Evolutionary conservation across 2,329 filamentous ascomycete genomes (phyloP).

Genomic region (Fusarium pseudocircinatum): DNA sequence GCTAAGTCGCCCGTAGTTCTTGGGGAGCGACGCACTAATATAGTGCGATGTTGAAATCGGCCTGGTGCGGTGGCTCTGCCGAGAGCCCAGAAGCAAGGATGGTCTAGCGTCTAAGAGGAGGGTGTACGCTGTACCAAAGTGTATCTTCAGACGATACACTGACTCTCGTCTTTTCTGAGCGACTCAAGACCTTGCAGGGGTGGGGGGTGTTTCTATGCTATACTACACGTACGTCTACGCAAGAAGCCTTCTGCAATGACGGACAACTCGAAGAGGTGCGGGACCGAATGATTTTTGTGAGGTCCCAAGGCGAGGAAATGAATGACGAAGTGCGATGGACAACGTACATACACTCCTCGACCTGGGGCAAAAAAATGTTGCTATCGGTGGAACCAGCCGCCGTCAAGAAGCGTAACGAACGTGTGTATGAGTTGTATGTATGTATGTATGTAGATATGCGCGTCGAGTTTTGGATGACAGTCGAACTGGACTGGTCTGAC

Average conservation of each 20-base stretch:
- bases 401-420: slow-evolving; percentile 8
- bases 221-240: slow-evolving; percentile 23
- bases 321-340: slow-evolving; percentile 45
- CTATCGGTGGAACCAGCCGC: slow-evolving; percentile 35
- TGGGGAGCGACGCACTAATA: slow-evolving; percentile 54
- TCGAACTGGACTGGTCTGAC: slow-evolving; percentile 6
- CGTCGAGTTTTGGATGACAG: slow-evolving; percentile 25
- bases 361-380: slow-evolving; percentile 26
- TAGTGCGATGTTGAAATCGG: slow-evolving; percentile 50
- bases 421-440: slow-evolving; percentile 5
- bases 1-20: slow-evolving; percentile 46
- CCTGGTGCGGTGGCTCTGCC: slow-evolving; percentile 46
- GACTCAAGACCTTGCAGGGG: slow-evolving; percentile 39
- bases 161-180: slow-evolving; percentile 43
- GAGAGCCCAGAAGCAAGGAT: slow-evolving; percentile 47
- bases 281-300: slow-evolving; percentile 48
- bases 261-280: slow-evolving; percentile 38
- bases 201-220: slow-evolving; percentile 8
- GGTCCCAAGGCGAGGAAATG: slow-evolving; percentile 37
- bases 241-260: slow-evolving; percentile 42
- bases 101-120: slow-evolving; percentile 49
- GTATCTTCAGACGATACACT: slow-evolving; percentile 42
- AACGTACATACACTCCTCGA: slow-evolving; percentile 40
- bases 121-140: slow-evolving; percentile 38
- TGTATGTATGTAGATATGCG: background rate